phyloP scores from a whole-genome alignment of 1,284 basidiomycete genomes.

The Moesziomyces sp. region DNA sequence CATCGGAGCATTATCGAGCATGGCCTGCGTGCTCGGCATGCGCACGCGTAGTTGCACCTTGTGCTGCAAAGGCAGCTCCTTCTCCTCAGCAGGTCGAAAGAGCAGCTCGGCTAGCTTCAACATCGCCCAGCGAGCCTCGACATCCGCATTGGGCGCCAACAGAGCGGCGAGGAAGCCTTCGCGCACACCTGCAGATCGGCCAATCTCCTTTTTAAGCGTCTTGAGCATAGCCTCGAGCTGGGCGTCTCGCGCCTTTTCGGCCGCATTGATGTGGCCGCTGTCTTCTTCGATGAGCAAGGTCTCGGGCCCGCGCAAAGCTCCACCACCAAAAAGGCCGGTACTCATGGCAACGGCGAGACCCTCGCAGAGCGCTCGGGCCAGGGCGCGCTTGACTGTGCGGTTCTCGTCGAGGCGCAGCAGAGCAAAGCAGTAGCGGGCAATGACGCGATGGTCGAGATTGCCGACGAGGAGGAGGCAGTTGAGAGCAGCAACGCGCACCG shows the following conservation, averaged over 20 bases:
- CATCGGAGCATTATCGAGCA: constrained; percentile 13
- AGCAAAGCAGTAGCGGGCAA: constrained; percentile 90
- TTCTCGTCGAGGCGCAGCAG: constrained; percentile 88
- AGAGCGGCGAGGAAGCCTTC: constrained; percentile 64
- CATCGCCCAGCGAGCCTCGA: constrained; percentile 88
- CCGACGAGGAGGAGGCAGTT: constrained; percentile 91
- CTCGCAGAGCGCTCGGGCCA: constrained; percentile 85
- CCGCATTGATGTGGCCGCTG: constrained; percentile 40
- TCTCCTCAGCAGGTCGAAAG: constrained; percentile 74
- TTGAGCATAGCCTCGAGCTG: constrained; percentile 72
- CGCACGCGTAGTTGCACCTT: constrained; percentile 73
- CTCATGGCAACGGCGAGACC: constrained; percentile 86
- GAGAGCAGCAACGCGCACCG: constrained; percentile 90
- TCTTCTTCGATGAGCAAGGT: constrained; percentile 53
- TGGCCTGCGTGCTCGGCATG: constrained; percentile 54
- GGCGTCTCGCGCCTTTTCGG: constrained; percentile 67
- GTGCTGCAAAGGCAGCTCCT: constrained; percentile 54
- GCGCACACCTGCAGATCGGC: constrained; percentile 63
- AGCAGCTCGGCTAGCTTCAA: constrained; percentile 92
- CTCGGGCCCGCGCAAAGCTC: constrained; percentile 42
- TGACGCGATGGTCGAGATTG: constrained; percentile 71
- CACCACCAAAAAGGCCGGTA: constrained; percentile 82
- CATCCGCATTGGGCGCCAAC: constrained; percentile 73
- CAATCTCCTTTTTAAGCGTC: constrained; percentile 62
- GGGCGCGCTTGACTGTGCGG: constrained; percentile 81